Evolutionary conservation across 305 asterid species (phyloP), one percentile per base, ranked within the genome.

Genomic region (Fraxinus sp.): DNA sequence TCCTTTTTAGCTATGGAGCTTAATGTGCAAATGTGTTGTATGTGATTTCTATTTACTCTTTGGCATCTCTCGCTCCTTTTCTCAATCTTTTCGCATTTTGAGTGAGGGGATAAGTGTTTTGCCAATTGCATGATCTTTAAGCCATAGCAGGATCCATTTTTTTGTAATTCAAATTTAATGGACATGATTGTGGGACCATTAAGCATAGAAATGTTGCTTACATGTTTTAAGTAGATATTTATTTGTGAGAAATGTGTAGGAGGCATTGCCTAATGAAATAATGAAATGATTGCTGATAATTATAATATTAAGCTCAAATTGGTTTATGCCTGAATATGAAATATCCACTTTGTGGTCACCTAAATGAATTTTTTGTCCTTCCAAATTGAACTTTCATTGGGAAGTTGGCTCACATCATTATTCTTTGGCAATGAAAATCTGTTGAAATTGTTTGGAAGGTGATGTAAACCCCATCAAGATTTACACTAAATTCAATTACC

Each of bases 401-500:
- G 36, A 79, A 39, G 71, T 79, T 57, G 59, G 74, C 82, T 46
- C 77, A 20, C 46, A 1, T 32, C 13, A 46, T 75, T 80, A 41
- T 80, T 46, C 59, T 76, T 73, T 55, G 24, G 46, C 81, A 81
- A 32, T 59, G 46, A 49, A 24, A 75, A 59, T 52, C 73, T 52
- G 75, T 64, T 62, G 82, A 41, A 18, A 35, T 5, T 77, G 78
- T 73, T 49, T 83, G 64, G 81, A 57, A 72, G 52, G 55, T 80
- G 72, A 84, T 36, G 66, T 8, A 68, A 74, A 39, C 52, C 75
- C 62, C 64, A 32, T 62, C 66, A 73, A 70, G 81, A 30, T 79
- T 59, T 36, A n/a, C 24, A 10, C 10, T 16, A 20, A 33, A 78
- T 33, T 35, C 20, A 52, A 71, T 71, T 32, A 13, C 8, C 22